These are phyloP conservation scores for Phytophthora pinifolia DNA, from an alignment of 352 stramenopile genomes.

Conservation along the genomic window DNA sequence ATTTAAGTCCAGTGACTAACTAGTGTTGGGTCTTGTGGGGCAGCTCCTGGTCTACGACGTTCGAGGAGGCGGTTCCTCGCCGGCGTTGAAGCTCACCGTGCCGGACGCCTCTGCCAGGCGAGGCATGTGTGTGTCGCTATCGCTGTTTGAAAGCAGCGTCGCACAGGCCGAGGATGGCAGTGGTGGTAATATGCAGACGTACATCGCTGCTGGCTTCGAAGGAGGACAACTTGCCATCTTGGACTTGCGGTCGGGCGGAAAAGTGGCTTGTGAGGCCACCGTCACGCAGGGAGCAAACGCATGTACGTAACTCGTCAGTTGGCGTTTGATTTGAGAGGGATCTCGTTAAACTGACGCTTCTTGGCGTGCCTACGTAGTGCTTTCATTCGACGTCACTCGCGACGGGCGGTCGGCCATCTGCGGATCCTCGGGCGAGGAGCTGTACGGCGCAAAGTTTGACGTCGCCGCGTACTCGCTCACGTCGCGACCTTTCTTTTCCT, in stretches of 20 bases:
- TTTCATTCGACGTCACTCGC: constrained; percentile 65
- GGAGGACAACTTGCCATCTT: constrained; percentile 66
- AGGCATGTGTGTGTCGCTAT: constrained; percentile 55
- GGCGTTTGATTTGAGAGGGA: background rate
- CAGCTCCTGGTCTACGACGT: constrained; percentile 55
- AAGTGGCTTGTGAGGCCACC: constrained; percentile 49
- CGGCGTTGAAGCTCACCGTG: constrained; percentile 35
- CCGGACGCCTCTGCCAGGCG: constrained; percentile 34
- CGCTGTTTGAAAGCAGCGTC: constrained; percentile 32
- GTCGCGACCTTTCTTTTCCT: constrained; percentile 55
- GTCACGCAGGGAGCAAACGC: constrained; percentile 49
- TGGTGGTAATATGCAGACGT: constrained; percentile 30
- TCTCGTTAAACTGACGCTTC: constrained; percentile 8
- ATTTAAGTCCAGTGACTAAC: constrained; percentile 7
- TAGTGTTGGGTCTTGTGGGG: background rate
- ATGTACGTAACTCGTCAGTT: constrained; percentile 34
- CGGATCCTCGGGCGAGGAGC: constrained; percentile 57
- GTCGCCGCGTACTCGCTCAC: constrained; percentile 34
- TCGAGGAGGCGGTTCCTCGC: constrained; percentile 25
- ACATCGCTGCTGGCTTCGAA: constrained; percentile 69
- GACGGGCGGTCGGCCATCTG: constrained; percentile 60
- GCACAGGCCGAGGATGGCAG: constrained; percentile 13
- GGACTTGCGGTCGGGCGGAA: constrained; percentile 56
- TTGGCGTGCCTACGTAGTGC: constrained; percentile 38
- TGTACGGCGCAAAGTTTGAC: constrained; percentile 53